Base-by-base conservation (phyloP, 2,329 filamentous ascomycete species). In the Fusarium fujikuroi region DNA sequence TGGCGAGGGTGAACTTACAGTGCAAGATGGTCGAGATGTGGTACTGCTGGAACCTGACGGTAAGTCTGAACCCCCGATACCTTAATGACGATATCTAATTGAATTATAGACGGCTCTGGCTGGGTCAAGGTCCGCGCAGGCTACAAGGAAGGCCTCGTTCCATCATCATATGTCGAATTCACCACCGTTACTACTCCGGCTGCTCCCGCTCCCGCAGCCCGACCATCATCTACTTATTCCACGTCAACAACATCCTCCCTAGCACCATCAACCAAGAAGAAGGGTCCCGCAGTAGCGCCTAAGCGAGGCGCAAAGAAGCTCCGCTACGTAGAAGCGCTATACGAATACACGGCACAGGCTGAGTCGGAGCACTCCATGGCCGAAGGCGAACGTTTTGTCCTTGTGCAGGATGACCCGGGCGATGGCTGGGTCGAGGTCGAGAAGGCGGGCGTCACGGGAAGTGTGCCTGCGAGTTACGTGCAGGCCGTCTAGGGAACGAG, bases 371-470 rank as follows among this genome's bases (percentile, higher is more conserved):
- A 95, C 82, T 94, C 88, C 78, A 99, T 99, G 94, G 81, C 81
- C 2, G 95, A 97, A 82, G 96, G 96, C 2, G 96, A 99, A 83
- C 89, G 91, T 58, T 97, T 99, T 78, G 95, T 99, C 43, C 86
- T 99, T 37, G 91, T 98, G 69, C 95, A 92, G 77, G 91, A 93
- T 63, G 95, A 98, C 79, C 89, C 91, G 0, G 96, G 96, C 3
- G 96, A 98, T 84, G 96, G 96, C 1, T 99, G 96, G 96, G 94
- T 92, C 34, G 96, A 98, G 84, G 96, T 99, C 23, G 96, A 98
- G 85, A 95, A 94, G 82, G 95, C 94, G 23, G 95, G 95, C 3
- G 86, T 91, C 44, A 94, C 92, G 54, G 95, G 91, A 79, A 97
- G 95, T 81, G 96, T 99, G 60, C 96, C 96, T 50, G 95, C 95